Evolutionary conservation across 2,329 filamentous ascomycete genomes (phyloP).

Genomic region (Aspergillus hortae): DNA sequence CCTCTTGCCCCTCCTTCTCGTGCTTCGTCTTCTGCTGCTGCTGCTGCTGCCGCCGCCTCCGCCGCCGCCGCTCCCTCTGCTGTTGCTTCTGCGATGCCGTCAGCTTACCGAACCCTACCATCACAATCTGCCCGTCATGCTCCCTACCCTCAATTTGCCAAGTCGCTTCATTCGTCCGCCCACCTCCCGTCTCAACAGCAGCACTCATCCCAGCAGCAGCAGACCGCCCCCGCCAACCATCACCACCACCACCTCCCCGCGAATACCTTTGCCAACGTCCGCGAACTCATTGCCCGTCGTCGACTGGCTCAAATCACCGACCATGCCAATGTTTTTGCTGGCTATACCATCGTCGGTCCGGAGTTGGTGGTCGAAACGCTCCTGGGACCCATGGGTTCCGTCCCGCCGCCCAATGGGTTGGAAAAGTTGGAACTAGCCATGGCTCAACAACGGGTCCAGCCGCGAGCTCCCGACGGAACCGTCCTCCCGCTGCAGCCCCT

Average conservation of each 20-base stretch:
- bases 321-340: slow-evolving; percentile 43
- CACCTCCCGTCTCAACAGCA: slow-evolving; percentile 15
- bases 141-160: slow-evolving; percentile 35
- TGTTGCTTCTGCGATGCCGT: slow-evolving; percentile 39
- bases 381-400: slow-evolving; percentile 39
- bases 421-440: slow-evolving; percentile 43
- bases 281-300: slow-evolving; percentile 40
- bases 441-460: slow-evolving; percentile 42
- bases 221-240: slow-evolving; percentile 11
- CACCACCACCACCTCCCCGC: slow-evolving; percentile 25
- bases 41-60: slow-evolving; percentile 20
- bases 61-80: slow-evolving; percentile 27
- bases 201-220: slow-evolving; percentile 11
- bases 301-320: slow-evolving; percentile 43
- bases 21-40: slow-evolving; percentile 21
- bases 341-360: slow-evolving; percentile 42
- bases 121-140: slow-evolving; percentile 36
- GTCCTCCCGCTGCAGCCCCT: slow-evolving; percentile 37
- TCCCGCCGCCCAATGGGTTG: slow-evolving; percentile 38
- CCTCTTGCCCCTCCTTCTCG: slow-evolving; percentile 33
- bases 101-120: slow-evolving; percentile 39
- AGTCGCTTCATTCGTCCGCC: slow-evolving; percentile 28
- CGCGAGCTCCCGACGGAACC: slow-evolving; percentile 36
- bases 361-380: slow-evolving; percentile 43
- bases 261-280: slow-evolving; percentile 41